Conservation (phyloP, 441 rosid species). For the Euphorbia schlechtendalii region DNA sequence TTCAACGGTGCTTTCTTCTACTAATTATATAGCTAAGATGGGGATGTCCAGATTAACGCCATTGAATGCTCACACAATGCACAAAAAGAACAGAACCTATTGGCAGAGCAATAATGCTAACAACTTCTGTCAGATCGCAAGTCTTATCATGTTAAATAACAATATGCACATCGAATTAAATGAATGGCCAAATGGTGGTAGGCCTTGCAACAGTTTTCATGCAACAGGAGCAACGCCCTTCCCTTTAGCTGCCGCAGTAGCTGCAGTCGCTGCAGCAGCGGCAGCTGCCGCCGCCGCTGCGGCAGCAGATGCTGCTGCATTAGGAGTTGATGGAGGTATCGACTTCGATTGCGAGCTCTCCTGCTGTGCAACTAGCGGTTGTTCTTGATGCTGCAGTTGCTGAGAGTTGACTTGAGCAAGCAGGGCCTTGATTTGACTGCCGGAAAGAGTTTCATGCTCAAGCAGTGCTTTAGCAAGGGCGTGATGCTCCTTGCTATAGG, state of each 20-base stretch:
- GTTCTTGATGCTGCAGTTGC: conserved; percentile 51
- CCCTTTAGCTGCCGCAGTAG: conserved; percentile 37
- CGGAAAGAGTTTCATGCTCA: conserved; percentile 69
- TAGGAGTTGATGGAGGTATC: conserved; percentile 61
- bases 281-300: conserved; percentile 72
- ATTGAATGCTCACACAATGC: conserved; percentile 15
- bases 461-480: conserved; percentile 85
- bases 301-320: conserved; percentile 69
- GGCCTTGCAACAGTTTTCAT: conserved; percentile 19
- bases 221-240: conserved; percentile 23
- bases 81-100: conserved; percentile 16
- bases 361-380: conserved; percentile 41
- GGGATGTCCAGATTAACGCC: conserved; percentile 13
- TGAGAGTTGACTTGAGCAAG: conserved; percentile 58
- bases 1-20: conserved; percentile 1
- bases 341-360: conserved; percentile 52
- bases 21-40: conserved; percentile 12
- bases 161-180: conserved; percentile 35
- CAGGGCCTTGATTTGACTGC: conserved; percentile 66
- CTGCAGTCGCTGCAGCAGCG: conserved; percentile 35
- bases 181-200: conserved; percentile 11
- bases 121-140: conserved; percentile 16
- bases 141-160: conserved; percentile 12
- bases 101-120: conserved; percentile 22
- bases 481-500: conserved; percentile 64